Evolutionary conservation across 768 basidiomycete species (phyloP), one percentile per base, ranked within the genome.

Genomic region (Boletus insuetus): DNA sequence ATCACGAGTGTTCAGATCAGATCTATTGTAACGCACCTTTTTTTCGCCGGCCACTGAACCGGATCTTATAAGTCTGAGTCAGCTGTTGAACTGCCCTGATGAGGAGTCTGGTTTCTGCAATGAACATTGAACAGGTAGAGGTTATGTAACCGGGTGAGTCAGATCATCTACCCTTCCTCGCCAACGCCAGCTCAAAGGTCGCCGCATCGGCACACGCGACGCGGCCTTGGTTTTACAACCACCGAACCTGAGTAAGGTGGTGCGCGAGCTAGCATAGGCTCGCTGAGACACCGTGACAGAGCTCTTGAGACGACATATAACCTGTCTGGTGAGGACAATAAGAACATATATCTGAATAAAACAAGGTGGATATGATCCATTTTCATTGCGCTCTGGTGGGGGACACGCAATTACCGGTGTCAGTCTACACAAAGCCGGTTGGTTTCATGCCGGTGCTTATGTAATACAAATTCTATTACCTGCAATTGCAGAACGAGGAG

Each of bases 151-250:
- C 24, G 10, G 46, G 44, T 44, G 44, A 53, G 54, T 42, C 24
- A 29, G 56, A 66, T 64, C 46, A 47, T 40, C 51, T 31, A n/a
- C 43, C 24, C 32, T 55, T 51, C 50, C 44, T 58, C 41, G 34
- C 22, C 32, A 22, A 46, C 22, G 34, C 45, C 34, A 42, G 48
- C 29, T 8, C 29, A 39, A 43, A 64, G 62, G 64, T 66, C 62
- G 57, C 64, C 65, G 64, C 65, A 66, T 67, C 64, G 65, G 42
- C 46, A 35, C 65, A 66, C 58, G 54, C 49, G 38, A 46, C 24
- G 24, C 53, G 54, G 52, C 35, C 38, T 9, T 9, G 29, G 29
- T 29, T 29, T 29, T 29, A 47, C 7, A n/a, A 6, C 41, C 22
- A 43, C 44, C 29, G 38, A 37, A 46, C 49, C 53, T 37, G 55